Conservation (phyloP, 2,329 filamentous ascomycete species). For the Paracamarosporium sp. region DNA sequence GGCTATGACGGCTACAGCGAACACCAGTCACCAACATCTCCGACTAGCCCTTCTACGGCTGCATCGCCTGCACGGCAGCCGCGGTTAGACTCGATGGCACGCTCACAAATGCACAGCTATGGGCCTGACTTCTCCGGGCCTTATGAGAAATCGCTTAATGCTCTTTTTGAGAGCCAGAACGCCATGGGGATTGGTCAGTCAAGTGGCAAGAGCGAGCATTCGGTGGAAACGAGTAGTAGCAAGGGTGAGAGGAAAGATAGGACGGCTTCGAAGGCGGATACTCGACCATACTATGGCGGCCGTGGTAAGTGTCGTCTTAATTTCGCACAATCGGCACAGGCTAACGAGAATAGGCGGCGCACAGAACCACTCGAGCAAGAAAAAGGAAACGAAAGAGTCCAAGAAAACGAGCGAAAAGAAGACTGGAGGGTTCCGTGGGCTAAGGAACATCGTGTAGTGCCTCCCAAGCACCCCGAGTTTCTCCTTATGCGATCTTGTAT, state of each 20-base stretch:
- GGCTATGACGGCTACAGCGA: constrained; percentile 39
- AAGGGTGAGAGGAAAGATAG: constrained; percentile 51
- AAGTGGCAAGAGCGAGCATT: constrained; percentile 50
- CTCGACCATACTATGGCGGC: constrained; percentile 59
- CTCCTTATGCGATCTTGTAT: background rate
- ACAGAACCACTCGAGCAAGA: constrained; percentile 62
- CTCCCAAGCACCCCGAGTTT: background rate
- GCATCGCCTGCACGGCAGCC: constrained; percentile 30
- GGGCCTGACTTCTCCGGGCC: constrained; percentile 35
- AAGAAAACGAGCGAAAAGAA: constrained; percentile 53
- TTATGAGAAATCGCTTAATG: constrained; percentile 40
- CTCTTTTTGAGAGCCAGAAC: constrained; percentile 28
- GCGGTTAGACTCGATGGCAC: constrained; percentile 35
- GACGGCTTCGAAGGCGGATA: constrained; percentile 56
- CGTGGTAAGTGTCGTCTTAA: constrained; percentile 54
- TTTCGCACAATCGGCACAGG: constrained; percentile 5
- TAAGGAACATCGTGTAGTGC: constrained; percentile 46
- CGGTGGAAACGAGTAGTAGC: constrained; percentile 45
- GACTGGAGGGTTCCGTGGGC: constrained; percentile 48
- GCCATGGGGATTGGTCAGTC: constrained; percentile 29
- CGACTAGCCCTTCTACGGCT: constrained; percentile 25
- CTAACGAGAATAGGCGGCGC: constrained; percentile 50
- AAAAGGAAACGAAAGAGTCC: constrained; percentile 55
- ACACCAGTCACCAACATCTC: constrained; percentile 36
- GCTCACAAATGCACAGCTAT: constrained; percentile 24